Percentiles rank a stretch among this genome's conserved stretches.
These are phyloP conservation scores for Oxytropis ochrocephala DNA, from an alignment of 306 rosid species.

Conservation along the genomic window DNA sequence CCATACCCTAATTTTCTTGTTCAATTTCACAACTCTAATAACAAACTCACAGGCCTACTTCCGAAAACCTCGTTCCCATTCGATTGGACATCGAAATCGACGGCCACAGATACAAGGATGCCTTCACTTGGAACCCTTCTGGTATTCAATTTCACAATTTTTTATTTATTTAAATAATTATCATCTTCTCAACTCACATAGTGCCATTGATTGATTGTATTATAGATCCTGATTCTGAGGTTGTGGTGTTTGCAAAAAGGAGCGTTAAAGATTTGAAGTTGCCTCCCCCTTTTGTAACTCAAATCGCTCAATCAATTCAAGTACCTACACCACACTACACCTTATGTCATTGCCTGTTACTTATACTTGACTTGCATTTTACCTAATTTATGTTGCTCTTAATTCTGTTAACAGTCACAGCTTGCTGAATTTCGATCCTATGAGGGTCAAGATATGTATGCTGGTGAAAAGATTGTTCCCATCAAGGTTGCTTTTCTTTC, in stretches of 20 bases:
- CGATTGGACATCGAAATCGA: conserved; percentile 73
- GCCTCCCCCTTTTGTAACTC: conserved; percentile 70
- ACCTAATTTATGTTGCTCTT: background rate
- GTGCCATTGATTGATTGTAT: background rate
- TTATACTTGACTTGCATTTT: background rate
- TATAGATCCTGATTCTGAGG: conserved; percentile 78
- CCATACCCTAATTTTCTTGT: background rate
- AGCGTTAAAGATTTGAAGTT: conserved; percentile 82
- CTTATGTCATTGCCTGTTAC: too few species aligned
- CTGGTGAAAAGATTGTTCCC: conserved; percentile 80
- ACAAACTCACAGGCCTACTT: conserved; percentile 48
- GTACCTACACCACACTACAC: conserved; percentile 6
- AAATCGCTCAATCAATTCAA: conserved; percentile 78
- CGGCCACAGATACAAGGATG: conserved; percentile 67
- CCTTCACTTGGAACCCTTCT: conserved; percentile 95
- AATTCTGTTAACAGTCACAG: conserved; percentile 54
- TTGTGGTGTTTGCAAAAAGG: conserved; percentile 63
- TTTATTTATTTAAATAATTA: too few species aligned
- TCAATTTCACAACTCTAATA: background rate
- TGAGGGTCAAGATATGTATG: conserved; percentile 90
- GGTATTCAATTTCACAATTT: conserved; percentile 27
- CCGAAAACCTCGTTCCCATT: conserved; percentile 66
- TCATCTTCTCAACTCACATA: background rate
- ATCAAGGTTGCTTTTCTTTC: conserved; percentile 49
- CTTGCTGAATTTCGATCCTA: conserved; percentile 65